Evolutionary conservation across 75 land plant genomes (phyloP).

Genomic region (Selaginella tamariscina): DNA sequence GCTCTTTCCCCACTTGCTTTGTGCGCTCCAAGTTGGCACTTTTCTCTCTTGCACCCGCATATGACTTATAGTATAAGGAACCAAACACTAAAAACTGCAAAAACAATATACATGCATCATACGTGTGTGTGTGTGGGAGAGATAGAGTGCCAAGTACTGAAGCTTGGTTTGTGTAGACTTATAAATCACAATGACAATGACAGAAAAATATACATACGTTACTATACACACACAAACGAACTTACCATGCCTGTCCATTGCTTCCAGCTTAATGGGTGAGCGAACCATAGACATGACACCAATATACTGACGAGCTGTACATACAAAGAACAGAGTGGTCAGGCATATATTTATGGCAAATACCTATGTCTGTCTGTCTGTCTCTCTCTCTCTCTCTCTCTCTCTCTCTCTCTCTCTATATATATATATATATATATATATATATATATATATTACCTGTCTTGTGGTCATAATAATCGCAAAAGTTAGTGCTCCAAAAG

Average conservation of each 20-base stretch:
- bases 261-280: constrained; percentile 57
- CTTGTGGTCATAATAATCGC: constrained; percentile 95
- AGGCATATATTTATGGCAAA: no score
- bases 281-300: constrained; percentile 82
- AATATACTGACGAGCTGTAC: constrained; percentile 78
- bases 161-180: neutral
- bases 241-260: constrained; percentile 82
- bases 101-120: constrained; percentile 1
- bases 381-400: no score
- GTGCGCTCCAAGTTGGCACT: neutral
- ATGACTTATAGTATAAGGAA: constrained; percentile 40
- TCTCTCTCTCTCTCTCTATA: constrained; percentile 9
- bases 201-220: no score
- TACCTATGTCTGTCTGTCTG: no score
- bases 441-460: constrained; percentile 40
- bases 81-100: constrained; percentile 44
- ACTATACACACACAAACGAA: no score
- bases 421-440: constrained; percentile 8
- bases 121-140: neutral
- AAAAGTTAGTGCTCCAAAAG: constrained; percentile 84
- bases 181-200: constrained; percentile 9
- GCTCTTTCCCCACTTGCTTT: neutral
- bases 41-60: constrained; percentile 12
- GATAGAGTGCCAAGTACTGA: neutral
- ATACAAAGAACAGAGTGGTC: neutral